Evolutionary conservation across 805 yeast genomes (phyloP).

Genomic region (Candida alai): DNA sequence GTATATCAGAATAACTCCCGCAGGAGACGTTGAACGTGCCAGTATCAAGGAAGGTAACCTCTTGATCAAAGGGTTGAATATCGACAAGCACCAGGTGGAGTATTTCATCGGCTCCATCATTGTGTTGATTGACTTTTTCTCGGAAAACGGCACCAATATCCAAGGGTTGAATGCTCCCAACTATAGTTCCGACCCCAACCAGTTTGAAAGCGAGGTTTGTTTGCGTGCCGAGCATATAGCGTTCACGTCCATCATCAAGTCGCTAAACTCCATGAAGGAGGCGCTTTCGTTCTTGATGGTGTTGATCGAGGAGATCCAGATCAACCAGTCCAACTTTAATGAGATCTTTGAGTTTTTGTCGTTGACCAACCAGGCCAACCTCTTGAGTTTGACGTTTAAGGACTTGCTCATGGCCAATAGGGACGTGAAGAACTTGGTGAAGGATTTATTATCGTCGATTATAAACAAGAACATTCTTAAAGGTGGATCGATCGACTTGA

Average conservation of each 20-base stretch:
- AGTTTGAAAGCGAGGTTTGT: conserved; percentile 60
- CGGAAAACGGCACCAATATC: conserved; percentile 56
- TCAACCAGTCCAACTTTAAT: conserved; percentile 43
- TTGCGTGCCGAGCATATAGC: conserved; percentile 91
- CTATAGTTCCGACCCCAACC: conserved; percentile 46
- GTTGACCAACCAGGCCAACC: conserved; percentile 60
- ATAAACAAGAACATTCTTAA: conserved; percentile 83
- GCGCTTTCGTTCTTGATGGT: conserved; percentile 85
- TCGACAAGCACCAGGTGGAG: conserved; percentile 53
- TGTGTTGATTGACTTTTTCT: conserved; percentile 66
- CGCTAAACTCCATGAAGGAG: conserved; percentile 77
- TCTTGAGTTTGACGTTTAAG: conserved; percentile 64
- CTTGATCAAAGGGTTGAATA: conserved; percentile 42
- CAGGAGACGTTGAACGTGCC: conserved; percentile 35
- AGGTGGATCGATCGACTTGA: conserved; percentile 90
- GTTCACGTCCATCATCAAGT: conserved; percentile 68
- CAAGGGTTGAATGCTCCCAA: conserved; percentile 60
- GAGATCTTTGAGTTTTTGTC: conserved; percentile 70
- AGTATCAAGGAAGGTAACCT: conserved; percentile 43
- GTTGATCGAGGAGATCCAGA: conserved; percentile 65
- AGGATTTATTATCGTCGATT: conserved; percentile 83
- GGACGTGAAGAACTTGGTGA: conserved; percentile 60
- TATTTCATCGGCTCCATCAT: conserved; percentile 67
- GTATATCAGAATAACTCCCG: conserved; percentile 32
- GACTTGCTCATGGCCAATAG: conserved; percentile 73